Evolutionary conservation across 2,329 filamentous ascomycete species (phyloP), one percentile per base, ranked within the genome.

Genomic region (Ophiostoma sp.): DNA sequence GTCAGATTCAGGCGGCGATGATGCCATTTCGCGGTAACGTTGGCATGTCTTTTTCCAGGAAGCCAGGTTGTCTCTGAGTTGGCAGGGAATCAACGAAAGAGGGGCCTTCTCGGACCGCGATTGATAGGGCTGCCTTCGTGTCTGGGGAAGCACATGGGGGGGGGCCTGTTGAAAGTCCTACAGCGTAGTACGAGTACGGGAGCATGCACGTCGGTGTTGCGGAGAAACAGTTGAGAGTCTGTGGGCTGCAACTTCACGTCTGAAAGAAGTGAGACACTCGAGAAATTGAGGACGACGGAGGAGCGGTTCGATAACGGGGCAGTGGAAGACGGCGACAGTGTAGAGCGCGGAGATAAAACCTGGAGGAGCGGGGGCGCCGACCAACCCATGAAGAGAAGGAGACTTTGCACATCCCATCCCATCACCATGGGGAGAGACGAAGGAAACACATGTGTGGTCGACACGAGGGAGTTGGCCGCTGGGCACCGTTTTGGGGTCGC

Each of bases 311-410:
- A 45, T 28, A 42, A 66, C 61, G 36, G 22, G 31, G 57, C 57
- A 63, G 22, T 25, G 61, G 61, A 28, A 19, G 22, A 39, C 22
- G n/a, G 36, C 39, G n/a, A 28, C 36, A 22, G 22, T 45, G n/a
- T 19, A 28, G 12, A 33, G 55, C 55, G 7, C 61, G 61, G 36
- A 28, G 36, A 66, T 42, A 28, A 45, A 45, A 45, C 61, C 36
- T 45, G 36, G 61, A 64, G 61, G n/a, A 42, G 61, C 61, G 61
- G 61, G 36, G 19, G 61, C 61, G 61, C 61, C 61, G 61, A 64
- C 61, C 36, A 66, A 11, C n/a, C 25, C n/a, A 36, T 11, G 31
- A 61, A 36, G 57, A 36, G 61, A 42, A 12, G 61, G 36, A 63
- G 28, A 28, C n/a, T 22, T 19, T 59, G 55, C 57, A 39, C 31